phyloP scores from a whole-genome alignment of 176 grass and related monocot genomes.

The Oryza rufipogon region DNA sequence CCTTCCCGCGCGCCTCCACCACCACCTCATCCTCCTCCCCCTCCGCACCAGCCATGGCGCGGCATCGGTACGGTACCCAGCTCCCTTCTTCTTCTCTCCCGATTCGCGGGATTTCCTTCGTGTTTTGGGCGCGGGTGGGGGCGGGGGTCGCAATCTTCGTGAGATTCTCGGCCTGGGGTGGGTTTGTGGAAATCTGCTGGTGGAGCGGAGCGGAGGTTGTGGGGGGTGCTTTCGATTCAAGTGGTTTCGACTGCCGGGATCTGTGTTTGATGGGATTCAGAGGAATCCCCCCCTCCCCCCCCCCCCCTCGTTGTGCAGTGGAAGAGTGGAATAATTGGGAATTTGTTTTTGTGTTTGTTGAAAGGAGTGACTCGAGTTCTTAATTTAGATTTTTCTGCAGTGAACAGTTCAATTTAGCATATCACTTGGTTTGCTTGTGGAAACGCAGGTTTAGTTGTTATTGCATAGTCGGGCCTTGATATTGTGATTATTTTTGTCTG shows the following conservation, averaged over 20 bases:
- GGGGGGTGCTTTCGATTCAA: not conserved
- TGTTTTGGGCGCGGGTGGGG: not conserved
- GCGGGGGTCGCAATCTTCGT: not conserved
- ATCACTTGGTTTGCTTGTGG: not conserved
- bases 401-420: not conserved
- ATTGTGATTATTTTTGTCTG: not conserved
- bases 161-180: not conserved
- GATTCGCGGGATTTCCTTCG: conserved; percentile 5
- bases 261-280: not conserved
- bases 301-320: not conserved
- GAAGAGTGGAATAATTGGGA: no score
- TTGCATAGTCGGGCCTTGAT: not conserved
- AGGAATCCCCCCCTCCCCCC: no score
- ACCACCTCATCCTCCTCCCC: no score
- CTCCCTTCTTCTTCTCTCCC: not conserved
- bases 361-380: not conserved
- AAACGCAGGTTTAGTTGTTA: not conserved
- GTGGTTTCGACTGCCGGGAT: not conserved
- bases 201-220: not conserved
- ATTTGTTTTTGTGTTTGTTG: not conserved
- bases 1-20: not conserved
- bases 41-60: conserved; percentile 56
- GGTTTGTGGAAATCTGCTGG: not conserved
- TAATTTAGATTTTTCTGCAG: not conserved
- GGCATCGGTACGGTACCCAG: conserved; percentile 74